Evolutionary conservation across 1,139 yeast genomes (phyloP), one percentile per base, ranked within the genome.

Genomic region (Magnusiomyces clavatus): DNA sequence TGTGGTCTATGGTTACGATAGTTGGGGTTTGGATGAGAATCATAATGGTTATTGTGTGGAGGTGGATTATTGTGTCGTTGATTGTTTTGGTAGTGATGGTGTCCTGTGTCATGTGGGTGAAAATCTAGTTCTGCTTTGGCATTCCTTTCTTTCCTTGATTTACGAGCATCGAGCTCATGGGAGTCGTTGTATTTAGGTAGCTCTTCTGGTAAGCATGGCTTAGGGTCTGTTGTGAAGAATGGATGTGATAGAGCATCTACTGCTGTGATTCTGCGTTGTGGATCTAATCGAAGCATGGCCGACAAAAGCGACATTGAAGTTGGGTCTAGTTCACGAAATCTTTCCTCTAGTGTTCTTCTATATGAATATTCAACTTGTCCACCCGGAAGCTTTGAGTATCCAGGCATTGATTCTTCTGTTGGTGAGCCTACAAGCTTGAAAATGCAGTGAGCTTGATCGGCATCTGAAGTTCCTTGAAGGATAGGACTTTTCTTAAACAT

Each of bases 341-440:
- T 69, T 19, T 70, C 66, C 53, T 80, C 85, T 38, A 88, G 67
- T 1, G 77, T 75, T 44, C 92, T 72, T 47, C 73, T 71, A 61
- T 82, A 79, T 1, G 69, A 66, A 49, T 72, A 59, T 35, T 69
- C 57, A 13, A 60, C 62, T n/a, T 64, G 61, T 36, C 79, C 75
- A 12, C 85, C 84, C 2, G 95, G 95, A 48, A 89, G 73, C 48
- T 72, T 64, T 41, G 74, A 73, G 49, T 81, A 86, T 49, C 78
- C 80, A 2, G 87, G 83, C 89, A 87, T 86, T 45, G 73, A 74
- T 8, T 72, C 74, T 13, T 73, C 72, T 10, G 76, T 76, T 0
- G 98, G 97, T 0, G 90, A 77, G 0, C 99, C 99, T 49, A 90
- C 73, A 47, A 92, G 70, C 59, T 80, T 79, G 66, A 92, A 92